Evolutionary conservation across 2,329 filamentous ascomycete species (phyloP), one percentile per base, ranked within the genome.

Genomic region (Colletotrichum karsti): DNA sequence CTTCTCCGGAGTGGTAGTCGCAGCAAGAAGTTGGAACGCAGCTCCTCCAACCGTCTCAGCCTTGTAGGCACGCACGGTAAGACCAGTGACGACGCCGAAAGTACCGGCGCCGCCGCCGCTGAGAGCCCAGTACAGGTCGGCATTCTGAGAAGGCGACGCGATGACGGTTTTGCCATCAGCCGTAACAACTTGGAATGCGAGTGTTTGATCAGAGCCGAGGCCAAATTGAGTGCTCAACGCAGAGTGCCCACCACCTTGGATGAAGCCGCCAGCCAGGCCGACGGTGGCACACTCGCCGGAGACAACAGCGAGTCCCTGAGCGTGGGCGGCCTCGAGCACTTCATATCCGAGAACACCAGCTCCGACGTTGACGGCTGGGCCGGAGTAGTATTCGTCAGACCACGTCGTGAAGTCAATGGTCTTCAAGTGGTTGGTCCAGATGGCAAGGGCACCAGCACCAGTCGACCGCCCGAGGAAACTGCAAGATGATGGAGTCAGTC

Each of bases 111-210:
- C 85, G 8, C 85, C 85, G 12, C 85, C 84, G 60, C 78, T 77
- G 4, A 87, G 75, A 8, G 86, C 87, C 85, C 86, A 90, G 75
- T 85, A 88, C 3, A 89, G 76, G 53, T 88, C 86, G 0, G 76
- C 54, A 63, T 88, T 82, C 22, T 82, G 66, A 1, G 75, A 74
- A 1, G 75, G 78, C 9, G 78, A 81, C 0, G 85, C 85, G 2
- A 74, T 80, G 2, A 87, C 69, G 12, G 81, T 71, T 7, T 75
- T 55, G 2, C 85, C 85, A 22, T 75, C 71, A 0, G 79, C 82
- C n/a, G 81, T 83, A 7, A 87, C 76, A 4, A 84, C 81, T 44
- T 83, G 76, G 74, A 77, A 81, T 60, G 83, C 77, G 5, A 87
- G 73, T 1, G 82, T 79, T 63, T 87, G 82, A 68, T 87, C 85